A percentile compares a stretch with the other conserved stretches of the same genome.
phyloP scores from a whole-genome alignment of 2,329 filamentous ascomycete genomes.

The Fusarium ramigenum region DNA sequence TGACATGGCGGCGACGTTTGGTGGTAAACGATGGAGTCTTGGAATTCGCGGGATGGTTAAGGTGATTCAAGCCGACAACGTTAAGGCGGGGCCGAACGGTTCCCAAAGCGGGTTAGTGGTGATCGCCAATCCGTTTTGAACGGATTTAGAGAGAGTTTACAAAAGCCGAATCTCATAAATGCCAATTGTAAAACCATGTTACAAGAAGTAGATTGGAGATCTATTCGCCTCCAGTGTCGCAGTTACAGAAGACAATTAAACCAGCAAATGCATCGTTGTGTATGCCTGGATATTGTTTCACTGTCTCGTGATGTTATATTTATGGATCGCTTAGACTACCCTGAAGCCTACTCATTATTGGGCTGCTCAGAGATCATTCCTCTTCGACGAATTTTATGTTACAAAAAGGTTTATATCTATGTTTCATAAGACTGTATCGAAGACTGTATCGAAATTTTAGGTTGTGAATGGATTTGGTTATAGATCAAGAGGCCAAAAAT shows the following conservation, averaged over 20 bases:
- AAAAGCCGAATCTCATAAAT: background rate
- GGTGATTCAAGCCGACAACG: background rate
- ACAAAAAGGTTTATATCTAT: no score
- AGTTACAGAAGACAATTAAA: no score
- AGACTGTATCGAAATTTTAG: background rate
- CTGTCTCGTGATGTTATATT: background rate
- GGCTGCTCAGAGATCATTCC: background rate
- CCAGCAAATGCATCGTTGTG: background rate
- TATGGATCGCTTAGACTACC: background rate
- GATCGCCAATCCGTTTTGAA: background rate
- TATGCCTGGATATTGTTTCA: background rate
- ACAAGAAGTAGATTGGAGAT: background rate
- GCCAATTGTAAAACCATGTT: background rate
- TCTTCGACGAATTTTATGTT: no score
- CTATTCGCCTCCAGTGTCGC: accelerated
- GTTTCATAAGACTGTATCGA: background rate
- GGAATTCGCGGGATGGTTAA: background rate
- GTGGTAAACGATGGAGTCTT: background rate
- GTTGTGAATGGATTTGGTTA: background rate
- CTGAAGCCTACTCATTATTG: background rate
- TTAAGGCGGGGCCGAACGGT: slow-evolving; percentile 12
- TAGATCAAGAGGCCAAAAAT: accelerated
- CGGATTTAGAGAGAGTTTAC: background rate
- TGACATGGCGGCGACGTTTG: slow-evolving; percentile 33
- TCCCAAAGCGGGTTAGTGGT: background rate